Evolutionary conservation across 176 grass and related monocot species (phyloP), one percentile per base, ranked within the genome.

Genomic region (Bothriochloa decipiens): DNA sequence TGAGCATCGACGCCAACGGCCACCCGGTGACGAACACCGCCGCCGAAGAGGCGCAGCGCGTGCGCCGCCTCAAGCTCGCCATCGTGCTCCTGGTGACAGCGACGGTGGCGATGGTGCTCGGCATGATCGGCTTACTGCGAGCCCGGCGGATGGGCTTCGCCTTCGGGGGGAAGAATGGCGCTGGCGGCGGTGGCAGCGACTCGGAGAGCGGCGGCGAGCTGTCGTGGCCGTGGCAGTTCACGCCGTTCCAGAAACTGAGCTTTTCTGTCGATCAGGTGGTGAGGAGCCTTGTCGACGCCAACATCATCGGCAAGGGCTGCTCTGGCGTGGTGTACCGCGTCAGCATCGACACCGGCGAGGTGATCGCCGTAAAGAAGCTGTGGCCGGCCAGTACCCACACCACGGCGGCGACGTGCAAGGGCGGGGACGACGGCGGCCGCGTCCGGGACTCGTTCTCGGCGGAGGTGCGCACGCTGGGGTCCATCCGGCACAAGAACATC

Each of bases 401-500:
- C 17, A 17, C 23, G 1, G 4, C 76, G 5, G 28, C 81, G 4
- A 12, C 66, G 5, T 52, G 29, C 76, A 90, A 91, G 58, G 5
- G 4, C 3, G 14, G 89, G 49, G 5, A 6, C 5, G 50, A 87
- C 13, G 72, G 75, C 52, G 76, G 76, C 65, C 47, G 87, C 27
- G 85, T 89, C 25, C 83, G 96, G 18, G 96, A 98, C 70, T 98
- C 96, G 9, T 98, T 98, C 87, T 98, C 96, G 8, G 91, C 96
- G 1, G 93, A 98, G 94, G 93, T 98, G 80, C 86, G 89, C 32
- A 98, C 96, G 53, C 86, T 98, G 10, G 96, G 96, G 0, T 92
- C 89, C 14, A 96, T 98, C 91, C 91, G 96, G 36, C 96, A 98
- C 88, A 98, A 98, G 92, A 98, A 98, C 91, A 98, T 98, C 49